A percentile compares a stretch with the other conserved stretches of the same genome.
These are phyloP conservation scores for Epichloe bromicola DNA, from an alignment of 2,329 filamentous ascomycete genomes.

Conservation along the genomic window DNA sequence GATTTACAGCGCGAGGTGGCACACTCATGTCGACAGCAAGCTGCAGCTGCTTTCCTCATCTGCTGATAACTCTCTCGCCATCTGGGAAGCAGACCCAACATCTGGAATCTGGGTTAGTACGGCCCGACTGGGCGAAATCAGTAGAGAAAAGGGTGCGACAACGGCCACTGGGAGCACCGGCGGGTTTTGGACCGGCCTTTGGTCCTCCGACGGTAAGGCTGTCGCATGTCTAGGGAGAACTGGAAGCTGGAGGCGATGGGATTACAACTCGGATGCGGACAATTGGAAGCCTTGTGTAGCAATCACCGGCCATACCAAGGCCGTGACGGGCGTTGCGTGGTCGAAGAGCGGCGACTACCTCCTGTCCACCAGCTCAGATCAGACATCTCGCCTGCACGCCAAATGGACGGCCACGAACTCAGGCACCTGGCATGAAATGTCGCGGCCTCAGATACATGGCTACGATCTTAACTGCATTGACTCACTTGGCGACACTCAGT, in stretches of 20 bases:
- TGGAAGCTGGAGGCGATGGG: constrained; percentile 87
- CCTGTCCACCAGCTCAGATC: constrained; percentile 79
- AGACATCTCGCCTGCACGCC: constrained; percentile 81
- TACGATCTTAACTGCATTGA: constrained; percentile 96
- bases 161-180: constrained; percentile 92
- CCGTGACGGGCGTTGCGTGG: constrained; percentile 77
- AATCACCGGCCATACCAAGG: constrained; percentile 70
- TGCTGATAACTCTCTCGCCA: constrained; percentile 84
- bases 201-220: constrained; percentile 64
- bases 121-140: constrained; percentile 83
- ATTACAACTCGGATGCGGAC: constrained; percentile 44
- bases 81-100: constrained; percentile 75
- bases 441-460: constrained; percentile 90
- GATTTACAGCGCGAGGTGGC: constrained; percentile 86
- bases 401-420: constrained; percentile 47
- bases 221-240: constrained; percentile 80
- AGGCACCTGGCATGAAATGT: constrained; percentile 85
- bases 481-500: constrained; percentile 56
- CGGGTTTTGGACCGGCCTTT: constrained; percentile 92
- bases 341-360: constrained; percentile 70
- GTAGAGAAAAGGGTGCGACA: constrained; percentile 85
- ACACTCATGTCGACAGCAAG: constrained; percentile 34
- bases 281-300: constrained; percentile 67
- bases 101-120: constrained; percentile 88
- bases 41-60: constrained; percentile 77